These are phyloP conservation scores for Breynia disticha DNA, from an alignment of 441 rosid species.

Conservation along the genomic window DNA sequence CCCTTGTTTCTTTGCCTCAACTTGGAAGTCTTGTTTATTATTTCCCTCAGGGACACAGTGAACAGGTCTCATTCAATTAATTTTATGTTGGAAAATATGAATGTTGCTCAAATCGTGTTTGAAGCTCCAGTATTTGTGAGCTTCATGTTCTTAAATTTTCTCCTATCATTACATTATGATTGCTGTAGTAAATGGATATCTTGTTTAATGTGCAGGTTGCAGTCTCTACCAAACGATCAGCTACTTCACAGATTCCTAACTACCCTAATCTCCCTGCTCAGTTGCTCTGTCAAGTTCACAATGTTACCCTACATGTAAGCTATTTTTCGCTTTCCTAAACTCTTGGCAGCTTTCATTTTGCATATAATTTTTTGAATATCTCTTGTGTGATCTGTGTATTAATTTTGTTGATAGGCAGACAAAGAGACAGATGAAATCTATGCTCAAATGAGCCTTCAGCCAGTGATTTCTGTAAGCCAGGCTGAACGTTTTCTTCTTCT, in stretches of 20 bases:
- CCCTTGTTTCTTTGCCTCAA: constrained; percentile 86
- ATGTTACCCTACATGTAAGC: constrained; percentile 75
- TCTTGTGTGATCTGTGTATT: constrained; percentile 4
- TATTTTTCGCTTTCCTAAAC: constrained; percentile 5
- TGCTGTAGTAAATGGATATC: too few relatives aligned
- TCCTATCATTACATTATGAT: too few relatives aligned
- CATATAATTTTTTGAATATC: background rate
- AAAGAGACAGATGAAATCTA: constrained; percentile 87
- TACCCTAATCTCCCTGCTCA: constrained; percentile 92
- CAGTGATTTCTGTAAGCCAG: constrained; percentile 66
- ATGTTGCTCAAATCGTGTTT: too few relatives aligned
- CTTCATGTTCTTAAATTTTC: too few relatives aligned
- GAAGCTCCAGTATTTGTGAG: too few relatives aligned
- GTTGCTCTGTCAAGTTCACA: constrained; percentile 93
- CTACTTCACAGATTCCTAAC: constrained; percentile 82
- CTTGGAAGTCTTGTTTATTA: constrained; percentile 85
- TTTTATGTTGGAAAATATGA: too few relatives aligned
- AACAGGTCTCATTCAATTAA: constrained; percentile 62
- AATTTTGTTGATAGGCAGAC: constrained; percentile 53
- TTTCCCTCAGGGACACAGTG: constrained; percentile 96
- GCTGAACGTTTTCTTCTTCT: background rate
- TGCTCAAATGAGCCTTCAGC: constrained; percentile 96
- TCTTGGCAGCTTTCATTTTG: background rate
- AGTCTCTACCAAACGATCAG: constrained; percentile 76
- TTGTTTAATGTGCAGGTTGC: constrained; percentile 49